Conservation (phyloP, 2,329 filamentous ascomycete genomes). For the Aspergillus amoenus region DNA sequence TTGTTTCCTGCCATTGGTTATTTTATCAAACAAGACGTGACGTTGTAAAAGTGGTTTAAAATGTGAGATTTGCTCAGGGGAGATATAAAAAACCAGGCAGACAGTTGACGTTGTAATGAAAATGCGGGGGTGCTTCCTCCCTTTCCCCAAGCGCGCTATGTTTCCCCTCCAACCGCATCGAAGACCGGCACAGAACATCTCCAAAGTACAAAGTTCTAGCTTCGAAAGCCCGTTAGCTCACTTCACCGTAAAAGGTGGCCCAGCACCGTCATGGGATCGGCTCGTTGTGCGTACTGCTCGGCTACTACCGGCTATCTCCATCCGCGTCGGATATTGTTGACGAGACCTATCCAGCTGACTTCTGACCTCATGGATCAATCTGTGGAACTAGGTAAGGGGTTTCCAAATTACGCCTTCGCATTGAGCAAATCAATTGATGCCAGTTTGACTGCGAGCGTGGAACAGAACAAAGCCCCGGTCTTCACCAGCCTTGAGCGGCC, state of each 20-base stretch:
- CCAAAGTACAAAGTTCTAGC: not conserved
- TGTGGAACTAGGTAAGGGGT: not conserved
- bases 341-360: constrained; percentile 9
- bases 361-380: constrained; percentile 5
- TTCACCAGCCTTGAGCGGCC: not conserved
- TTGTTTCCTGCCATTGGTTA: constrained; percentile 17
- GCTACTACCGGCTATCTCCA: constrained; percentile 5
- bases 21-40: not conserved
- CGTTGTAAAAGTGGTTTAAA: not conserved
- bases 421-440: constrained; percentile 1
- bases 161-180: constrained; percentile 3
- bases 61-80: not conserved
- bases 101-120: not conserved
- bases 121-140: constrained; percentile 2
- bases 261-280: not conserved
- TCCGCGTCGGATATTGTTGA: constrained; percentile 3
- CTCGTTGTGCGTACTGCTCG: not conserved
- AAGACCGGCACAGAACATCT: not conserved
- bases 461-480: not conserved
- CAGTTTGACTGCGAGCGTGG: not conserved
- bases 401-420: not conserved
- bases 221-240: not conserved
- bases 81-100: not conserved
- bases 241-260: not conserved
- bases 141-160: not conserved